Evolutionary conservation across 2,329 filamentous ascomycete genomes (phyloP).

Genomic region (Colletotrichum coccodes): DNA sequence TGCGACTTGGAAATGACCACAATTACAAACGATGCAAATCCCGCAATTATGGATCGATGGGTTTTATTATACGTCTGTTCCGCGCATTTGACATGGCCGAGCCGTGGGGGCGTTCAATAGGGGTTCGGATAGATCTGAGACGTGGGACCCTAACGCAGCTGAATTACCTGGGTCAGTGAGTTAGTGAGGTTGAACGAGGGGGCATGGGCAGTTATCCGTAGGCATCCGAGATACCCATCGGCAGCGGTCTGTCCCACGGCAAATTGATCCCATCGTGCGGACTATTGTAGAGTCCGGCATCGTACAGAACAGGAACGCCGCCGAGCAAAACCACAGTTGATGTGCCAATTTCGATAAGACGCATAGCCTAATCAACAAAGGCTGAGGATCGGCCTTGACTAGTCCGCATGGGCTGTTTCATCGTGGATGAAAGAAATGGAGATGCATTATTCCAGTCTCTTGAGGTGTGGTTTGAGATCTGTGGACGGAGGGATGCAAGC

Average conservation of each 20-base stretch:
- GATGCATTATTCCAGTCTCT: constrained; percentile 9
- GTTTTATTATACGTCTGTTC: constrained; percentile 3
- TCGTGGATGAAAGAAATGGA: constrained; percentile 26
- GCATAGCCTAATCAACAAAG: constrained; percentile 19
- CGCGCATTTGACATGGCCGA: not conserved
- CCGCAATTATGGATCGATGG: constrained; percentile 4
- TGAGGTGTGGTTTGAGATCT: not conserved
- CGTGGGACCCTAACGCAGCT: constrained; percentile 4
- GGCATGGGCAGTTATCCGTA: not conserved
- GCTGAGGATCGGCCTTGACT: constrained; percentile 6
- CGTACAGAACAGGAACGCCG: constrained; percentile 13
- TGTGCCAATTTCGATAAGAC: constrained; percentile 10
- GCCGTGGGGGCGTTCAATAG: constrained; percentile 9
- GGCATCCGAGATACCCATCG: not conserved
- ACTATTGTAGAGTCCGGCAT: not conserved
- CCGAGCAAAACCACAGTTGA: not conserved
- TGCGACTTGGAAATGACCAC: constrained; percentile 14
- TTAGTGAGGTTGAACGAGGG: not conserved
- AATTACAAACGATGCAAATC: constrained; percentile 17
- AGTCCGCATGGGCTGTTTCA: constrained; percentile 30
- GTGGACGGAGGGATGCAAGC: not conserved
- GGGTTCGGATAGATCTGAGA: constrained; percentile 27
- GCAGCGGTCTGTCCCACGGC: not conserved
- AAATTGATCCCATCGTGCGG: not conserved
- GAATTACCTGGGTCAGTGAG: not conserved